These are phyloP conservation scores for Cymbidium sinense DNA, from an alignment of 106 monocot genomes.

Conservation along the genomic window DNA sequence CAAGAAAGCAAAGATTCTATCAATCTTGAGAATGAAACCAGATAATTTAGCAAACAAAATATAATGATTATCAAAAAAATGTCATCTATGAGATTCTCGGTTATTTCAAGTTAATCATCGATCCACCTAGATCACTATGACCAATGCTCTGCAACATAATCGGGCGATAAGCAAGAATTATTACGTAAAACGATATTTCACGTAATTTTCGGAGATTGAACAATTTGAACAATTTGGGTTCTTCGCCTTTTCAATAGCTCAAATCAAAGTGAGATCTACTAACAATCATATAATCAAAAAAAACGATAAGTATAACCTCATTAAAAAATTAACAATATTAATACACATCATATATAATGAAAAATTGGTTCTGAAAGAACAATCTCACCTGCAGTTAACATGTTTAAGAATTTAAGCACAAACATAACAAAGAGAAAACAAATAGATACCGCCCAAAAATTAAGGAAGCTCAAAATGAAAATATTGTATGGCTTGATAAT, in stretches of 20 bases:
- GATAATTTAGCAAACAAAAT: background rate
- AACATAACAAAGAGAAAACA: background rate
- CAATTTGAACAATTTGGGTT: conserved; percentile 53
- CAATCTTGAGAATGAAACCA: background rate
- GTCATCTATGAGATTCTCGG: background rate
- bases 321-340: background rate
- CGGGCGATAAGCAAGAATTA: background rate
- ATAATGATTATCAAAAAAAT: background rate
- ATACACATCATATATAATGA: background rate
- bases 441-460: background rate
- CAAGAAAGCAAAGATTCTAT: too few species aligned
- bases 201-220: conserved; percentile 81
- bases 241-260: conserved; percentile 53
- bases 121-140: background rate
- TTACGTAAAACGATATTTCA: conserved; percentile 9
- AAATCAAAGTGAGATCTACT: conserved; percentile 66
- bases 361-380: background rate
- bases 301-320: background rate
- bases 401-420: background rate
- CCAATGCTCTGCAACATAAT: background rate
- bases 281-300: background rate
- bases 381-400: background rate
- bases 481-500: background rate
- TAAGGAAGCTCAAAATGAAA: background rate
- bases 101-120: background rate